These are phyloP conservation scores for Pythium sukuiense DNA, from an alignment of 352 stramenopile genomes.

Conservation along the genomic window DNA sequence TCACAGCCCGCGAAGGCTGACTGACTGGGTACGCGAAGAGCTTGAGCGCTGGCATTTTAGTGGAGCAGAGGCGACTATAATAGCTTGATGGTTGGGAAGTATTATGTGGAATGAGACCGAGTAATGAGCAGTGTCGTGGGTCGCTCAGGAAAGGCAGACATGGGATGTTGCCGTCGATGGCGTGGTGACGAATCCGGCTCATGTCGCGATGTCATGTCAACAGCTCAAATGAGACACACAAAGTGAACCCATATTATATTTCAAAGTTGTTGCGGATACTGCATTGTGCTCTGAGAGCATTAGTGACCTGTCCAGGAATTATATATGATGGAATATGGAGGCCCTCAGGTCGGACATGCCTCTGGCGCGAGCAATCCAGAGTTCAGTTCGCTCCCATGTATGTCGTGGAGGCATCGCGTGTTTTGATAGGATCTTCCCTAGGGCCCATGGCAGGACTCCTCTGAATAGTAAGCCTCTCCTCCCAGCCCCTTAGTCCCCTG, in stretches of 20 bases:
- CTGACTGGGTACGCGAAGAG: conserved; percentile 66
- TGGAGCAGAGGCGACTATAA: neutral
- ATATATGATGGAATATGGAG: conserved; percentile 1
- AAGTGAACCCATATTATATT: neutral
- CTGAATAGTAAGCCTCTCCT: too few relatives aligned
- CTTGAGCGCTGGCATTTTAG: conserved; percentile 32
- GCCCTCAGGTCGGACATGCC: too few relatives aligned
- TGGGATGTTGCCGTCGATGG: neutral
- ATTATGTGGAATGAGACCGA: neutral
- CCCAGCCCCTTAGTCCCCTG: too few relatives aligned
- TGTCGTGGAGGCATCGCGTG: too few relatives aligned
- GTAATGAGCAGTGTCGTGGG: neutral
- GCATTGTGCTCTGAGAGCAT: too few relatives aligned
- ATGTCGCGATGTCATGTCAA: neutral
- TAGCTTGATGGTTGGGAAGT: neutral
- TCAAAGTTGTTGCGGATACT: too few relatives aligned
- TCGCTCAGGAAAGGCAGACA: neutral
- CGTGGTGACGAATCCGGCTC: neutral
- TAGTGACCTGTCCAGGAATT: too few relatives aligned
- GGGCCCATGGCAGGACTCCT: too few relatives aligned
- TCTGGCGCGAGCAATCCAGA: too few relatives aligned
- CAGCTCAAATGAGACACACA: neutral
- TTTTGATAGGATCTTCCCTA: too few relatives aligned
- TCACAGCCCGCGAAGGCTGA: conserved; percentile 48
- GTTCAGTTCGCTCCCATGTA: too few relatives aligned